phyloP scores from a whole-genome alignment of 2,329 filamentous ascomycete genomes.

The Huntiella bhutanensis region DNA sequence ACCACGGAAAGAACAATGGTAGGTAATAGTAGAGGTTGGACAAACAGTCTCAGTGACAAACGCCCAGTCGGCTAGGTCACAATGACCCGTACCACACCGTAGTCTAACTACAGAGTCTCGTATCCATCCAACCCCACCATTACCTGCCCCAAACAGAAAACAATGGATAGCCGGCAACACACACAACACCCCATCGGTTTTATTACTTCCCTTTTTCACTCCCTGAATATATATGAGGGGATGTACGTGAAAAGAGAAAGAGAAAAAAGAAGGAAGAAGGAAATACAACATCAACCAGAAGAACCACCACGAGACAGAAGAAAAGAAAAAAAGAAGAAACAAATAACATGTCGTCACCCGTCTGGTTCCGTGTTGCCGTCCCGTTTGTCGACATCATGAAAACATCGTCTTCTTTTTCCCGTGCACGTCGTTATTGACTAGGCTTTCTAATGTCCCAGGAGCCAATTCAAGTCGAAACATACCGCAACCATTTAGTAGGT shows the following conservation, averaged over 20 bases:
- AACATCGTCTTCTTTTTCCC: neutral
- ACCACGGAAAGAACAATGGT: neutral
- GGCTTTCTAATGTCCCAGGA: neutral
- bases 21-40: no score
- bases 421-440: neutral
- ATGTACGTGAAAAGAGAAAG: neutral
- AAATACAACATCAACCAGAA: neutral
- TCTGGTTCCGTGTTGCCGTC: neutral
- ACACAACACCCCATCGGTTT: conserved; percentile 2
- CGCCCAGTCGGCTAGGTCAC: no score
- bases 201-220: neutral
- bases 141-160: neutral
- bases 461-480: neutral
- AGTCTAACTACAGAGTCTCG: neutral
- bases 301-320: neutral
- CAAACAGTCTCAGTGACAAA: neutral
- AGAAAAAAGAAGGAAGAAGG: neutral
- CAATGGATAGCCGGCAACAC: conserved; percentile 1
- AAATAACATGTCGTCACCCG: conserved; percentile 2
- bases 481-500: conserved; percentile 46
- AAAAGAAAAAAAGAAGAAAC: conserved; percentile 1
- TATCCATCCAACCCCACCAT: neutral
- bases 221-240: neutral
- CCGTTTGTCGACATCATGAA: neutral
- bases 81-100: neutral